These are phyloP conservation scores for Leavenworthia alabamica DNA, from an alignment of 345 rosid species.

Conservation along the genomic window DNA sequence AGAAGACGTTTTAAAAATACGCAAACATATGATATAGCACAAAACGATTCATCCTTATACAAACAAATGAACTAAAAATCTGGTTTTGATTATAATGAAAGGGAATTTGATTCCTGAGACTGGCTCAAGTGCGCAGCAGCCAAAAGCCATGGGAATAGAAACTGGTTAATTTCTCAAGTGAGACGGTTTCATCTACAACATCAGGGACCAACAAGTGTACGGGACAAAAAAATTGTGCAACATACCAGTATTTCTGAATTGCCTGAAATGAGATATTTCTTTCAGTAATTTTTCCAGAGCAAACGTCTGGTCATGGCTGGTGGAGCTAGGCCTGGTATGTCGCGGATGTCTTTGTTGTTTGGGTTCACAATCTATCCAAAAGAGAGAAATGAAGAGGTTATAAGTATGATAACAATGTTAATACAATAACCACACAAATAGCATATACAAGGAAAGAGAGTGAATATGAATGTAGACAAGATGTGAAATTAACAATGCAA, in stretches of 20 bases:
- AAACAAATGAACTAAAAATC: too few relatives aligned
- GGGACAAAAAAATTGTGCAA: not conserved
- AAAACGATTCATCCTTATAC: too few relatives aligned
- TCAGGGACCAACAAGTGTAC: constrained; percentile 18
- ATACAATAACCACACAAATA: not conserved
- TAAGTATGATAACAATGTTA: not conserved
- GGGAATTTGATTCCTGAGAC: constrained; percentile 3
- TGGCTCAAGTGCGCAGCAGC: constrained; percentile 15
- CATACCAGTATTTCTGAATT: constrained; percentile 20
- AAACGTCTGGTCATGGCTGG: constrained; percentile 73
- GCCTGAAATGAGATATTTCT: not conserved
- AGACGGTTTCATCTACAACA: constrained; percentile 22
- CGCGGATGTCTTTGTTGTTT: constrained; percentile 76
- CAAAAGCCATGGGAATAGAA: constrained; percentile 15
- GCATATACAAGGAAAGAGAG: not conserved
- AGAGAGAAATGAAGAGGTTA: not conserved
- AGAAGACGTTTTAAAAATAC: not conserved
- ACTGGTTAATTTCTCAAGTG: constrained; percentile 7
- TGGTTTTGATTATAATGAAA: too few relatives aligned
- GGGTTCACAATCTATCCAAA: constrained; percentile 72
- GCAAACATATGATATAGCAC: too few relatives aligned
- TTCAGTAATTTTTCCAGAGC: constrained; percentile 52
- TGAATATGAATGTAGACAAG: not conserved
- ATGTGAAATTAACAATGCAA: not conserved
- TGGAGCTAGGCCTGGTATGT: constrained; percentile 89